These are phyloP conservation scores for Plasmodium ovale DNA, from an alignment of 169 alveolate species.

Conservation along the genomic window DNA sequence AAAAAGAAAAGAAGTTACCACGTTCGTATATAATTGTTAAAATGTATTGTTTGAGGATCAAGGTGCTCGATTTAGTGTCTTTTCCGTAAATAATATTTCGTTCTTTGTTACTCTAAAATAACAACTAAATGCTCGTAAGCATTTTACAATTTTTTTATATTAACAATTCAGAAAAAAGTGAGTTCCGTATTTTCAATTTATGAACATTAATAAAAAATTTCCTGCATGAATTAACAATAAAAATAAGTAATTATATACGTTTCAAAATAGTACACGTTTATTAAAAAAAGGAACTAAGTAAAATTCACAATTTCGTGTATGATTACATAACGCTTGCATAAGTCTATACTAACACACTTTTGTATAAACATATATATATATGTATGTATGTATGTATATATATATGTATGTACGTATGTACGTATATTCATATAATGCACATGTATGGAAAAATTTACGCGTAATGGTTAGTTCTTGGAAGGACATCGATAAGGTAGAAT, in stretches of 20 bases:
- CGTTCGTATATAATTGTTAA: too few relatives aligned
- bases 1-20: too few relatives aligned
- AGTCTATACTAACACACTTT: conserved; percentile 27
- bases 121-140: too few relatives aligned
- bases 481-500: conserved; percentile 30
- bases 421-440: conserved; percentile 2
- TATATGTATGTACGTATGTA: background rate
- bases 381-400: background rate
- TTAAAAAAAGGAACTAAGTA: background rate
- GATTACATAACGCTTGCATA: background rate
- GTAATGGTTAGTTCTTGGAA: conserved; percentile 4
- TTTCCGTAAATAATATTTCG: background rate
- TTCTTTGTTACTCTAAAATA: background rate
- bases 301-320: conserved; percentile 6
- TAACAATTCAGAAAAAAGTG: conserved; percentile 49
- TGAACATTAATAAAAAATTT: conserved; percentile 17
- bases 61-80: too few relatives aligned
- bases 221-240: conserved; percentile 4
- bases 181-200: conserved; percentile 22
- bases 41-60: too few relatives aligned
- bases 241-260: conserved; percentile 6
- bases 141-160: conserved; percentile 33
- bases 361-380: background rate
- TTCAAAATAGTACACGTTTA: conserved; percentile 18
- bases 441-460: background rate